Evolutionary conservation across 106 monocot species (phyloP).

Genomic region (Dioscorea zingiberensis): DNA sequence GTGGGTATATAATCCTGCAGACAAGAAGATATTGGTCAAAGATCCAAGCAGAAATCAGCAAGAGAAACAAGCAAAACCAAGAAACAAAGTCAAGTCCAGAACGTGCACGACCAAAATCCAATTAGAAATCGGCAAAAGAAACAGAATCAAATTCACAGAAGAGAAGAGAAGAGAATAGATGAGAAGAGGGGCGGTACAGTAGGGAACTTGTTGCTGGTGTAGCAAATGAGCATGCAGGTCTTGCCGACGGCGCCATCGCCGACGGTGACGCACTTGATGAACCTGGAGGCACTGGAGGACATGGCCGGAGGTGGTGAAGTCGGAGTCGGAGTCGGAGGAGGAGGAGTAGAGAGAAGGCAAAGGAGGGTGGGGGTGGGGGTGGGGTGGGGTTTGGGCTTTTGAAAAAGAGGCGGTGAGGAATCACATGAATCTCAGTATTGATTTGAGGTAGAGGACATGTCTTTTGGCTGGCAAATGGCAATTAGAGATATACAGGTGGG

Average conservation of each 20-base stretch:
- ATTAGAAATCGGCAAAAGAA: neutral
- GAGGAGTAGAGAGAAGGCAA: neutral
- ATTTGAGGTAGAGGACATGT: too few species aligned
- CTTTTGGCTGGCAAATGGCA: too few species aligned
- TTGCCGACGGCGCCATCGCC: constrained; percentile 95
- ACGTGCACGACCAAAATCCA: neutral
- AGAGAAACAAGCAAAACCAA: neutral
- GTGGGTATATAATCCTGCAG: constrained; percentile 85
- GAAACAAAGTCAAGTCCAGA: too few species aligned
- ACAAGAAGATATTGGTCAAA: neutral
- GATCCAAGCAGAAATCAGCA: neutral
- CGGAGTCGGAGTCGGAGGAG: neutral
- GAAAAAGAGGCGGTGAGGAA: constrained; percentile 1
- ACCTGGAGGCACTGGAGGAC: constrained; percentile 63
- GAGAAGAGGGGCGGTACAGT: constrained; percentile 32
- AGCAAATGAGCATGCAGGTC: constrained; percentile 98
- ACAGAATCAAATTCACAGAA: constrained; percentile 4
- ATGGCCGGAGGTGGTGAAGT: neutral
- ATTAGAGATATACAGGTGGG: neutral
- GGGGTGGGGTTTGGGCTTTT: neutral
- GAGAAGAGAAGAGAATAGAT: neutral
- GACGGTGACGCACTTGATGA: constrained; percentile 94
- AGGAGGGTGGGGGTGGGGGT: neutral
- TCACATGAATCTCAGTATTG: neutral
- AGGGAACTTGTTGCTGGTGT: constrained; percentile 99